phyloP scores from a whole-genome alignment of 176 grass and related monocot genomes.

The Phragmites australis region DNA sequence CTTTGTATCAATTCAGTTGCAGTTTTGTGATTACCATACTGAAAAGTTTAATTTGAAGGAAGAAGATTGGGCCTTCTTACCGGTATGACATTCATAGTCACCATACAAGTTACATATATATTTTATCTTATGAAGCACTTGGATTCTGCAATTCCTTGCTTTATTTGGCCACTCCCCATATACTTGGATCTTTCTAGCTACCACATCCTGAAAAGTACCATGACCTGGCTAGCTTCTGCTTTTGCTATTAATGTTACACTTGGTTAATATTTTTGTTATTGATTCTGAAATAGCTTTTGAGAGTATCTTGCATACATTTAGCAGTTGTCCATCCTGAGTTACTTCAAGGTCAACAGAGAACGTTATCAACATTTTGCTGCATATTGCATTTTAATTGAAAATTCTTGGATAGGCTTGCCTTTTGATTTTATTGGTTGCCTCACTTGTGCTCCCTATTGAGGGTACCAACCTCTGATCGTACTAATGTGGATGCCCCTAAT shows the following conservation, averaged over 20 bases:
- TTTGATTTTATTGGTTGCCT: neutral
- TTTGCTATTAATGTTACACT: neutral
- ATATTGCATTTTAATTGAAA: neutral
- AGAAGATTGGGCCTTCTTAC: conserved; percentile 83
- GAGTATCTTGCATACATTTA: conserved; percentile 10
- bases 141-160: neutral
- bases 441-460: neutral
- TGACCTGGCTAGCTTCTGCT: conserved; percentile 13
- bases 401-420: conserved; percentile 3
- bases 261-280: neutral
- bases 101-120: neutral
- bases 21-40: conserved; percentile 53
- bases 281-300: neutral
- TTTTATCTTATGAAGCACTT: neutral
- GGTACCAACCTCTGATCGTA: neutral
- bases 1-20: conserved; percentile 56
- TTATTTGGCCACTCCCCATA: neutral
- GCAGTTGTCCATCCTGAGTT: neutral
- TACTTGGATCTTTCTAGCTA: neutral
- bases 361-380: conserved; percentile 10
- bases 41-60: conserved; percentile 71
- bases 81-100: conserved; percentile 31
- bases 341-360: neutral
- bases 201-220: neutral
- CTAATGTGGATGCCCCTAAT: neutral